Base-by-base conservation (phyloP, 176 grass and related monocot genomes). In the Zizania latifolia region DNA sequence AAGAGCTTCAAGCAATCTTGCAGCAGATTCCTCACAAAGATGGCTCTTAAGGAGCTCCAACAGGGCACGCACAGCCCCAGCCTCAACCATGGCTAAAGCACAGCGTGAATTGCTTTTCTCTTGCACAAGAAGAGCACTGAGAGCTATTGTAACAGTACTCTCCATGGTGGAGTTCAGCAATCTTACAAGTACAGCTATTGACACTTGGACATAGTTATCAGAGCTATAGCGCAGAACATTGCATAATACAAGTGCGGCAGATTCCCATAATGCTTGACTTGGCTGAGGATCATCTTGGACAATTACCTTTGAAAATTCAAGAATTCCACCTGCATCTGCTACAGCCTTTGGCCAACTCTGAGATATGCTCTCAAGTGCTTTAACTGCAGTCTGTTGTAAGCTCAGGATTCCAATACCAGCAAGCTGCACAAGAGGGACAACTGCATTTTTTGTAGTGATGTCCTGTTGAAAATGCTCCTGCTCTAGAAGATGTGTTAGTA, bases 391-490 rank as follows among this genome's bases (percentile, higher is more conserved):
- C 86, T 98, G 91, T 61, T 98, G 94, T 77, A 98, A 82, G 79
- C 83, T 92, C 79, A 94, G 72, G 21, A 98, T 94, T 62, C 94
- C 91, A 81, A 94, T 94, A 68, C 94, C 94, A 53, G 91, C 86
- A 84, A 98, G 90, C 81, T 91, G 94, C 66, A 98, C 94, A 13
- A 98, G 84, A 63, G 94, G 94, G 63, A 85, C 89, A 77, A 98
- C 91, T 62, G 94, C 94, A 89, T 87, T 86, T 83, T 93, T 80
- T 36, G 94, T 98, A 64, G 89, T 94, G 55, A 94, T 92, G 81
- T 98, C 94, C 63, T 91, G 86, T 64, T 98, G 89, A 65, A 98
- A 92, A 92, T 98, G 94, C 62, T 98, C 94, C 48, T 98, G 91
- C 78, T 94, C 91, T 65, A 98, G 71, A 88, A 98, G 88, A 87